These are phyloP conservation scores for Solanum chmielewskii DNA, from an alignment of 257 asterid genomes.

Conservation along the genomic window DNA sequence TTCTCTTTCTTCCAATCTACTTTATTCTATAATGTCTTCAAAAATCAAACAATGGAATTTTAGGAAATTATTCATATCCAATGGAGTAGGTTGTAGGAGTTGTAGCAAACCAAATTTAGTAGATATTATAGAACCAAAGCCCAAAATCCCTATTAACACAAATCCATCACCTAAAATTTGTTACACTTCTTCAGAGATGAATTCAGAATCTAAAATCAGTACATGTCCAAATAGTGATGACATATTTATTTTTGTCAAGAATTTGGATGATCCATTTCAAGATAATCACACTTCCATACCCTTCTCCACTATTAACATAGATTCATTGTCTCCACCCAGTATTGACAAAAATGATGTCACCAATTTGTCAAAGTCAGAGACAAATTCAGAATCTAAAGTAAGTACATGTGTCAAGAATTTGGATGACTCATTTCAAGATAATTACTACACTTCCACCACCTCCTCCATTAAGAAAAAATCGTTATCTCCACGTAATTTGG, in stretches of 20 bases:
- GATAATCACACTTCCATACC: constrained; percentile 12
- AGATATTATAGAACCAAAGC: not conserved
- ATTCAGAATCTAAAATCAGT: not conserved
- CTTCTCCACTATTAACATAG: constrained; percentile 19
- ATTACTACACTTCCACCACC: constrained; percentile 12
- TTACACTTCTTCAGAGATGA: not conserved
- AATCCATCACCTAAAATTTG: not conserved
- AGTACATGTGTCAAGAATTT: not conserved
- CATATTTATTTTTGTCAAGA: not conserved
- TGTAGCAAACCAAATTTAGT: not conserved
- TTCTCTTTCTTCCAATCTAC: not conserved
- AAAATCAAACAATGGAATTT: not conserved
- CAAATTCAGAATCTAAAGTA: not conserved
- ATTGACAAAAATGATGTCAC: not conserved
- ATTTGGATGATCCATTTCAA: not conserved
- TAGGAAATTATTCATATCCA: not conserved
- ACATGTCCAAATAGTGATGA: not conserved
- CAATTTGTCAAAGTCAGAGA: not conserved
- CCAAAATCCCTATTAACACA: not conserved
- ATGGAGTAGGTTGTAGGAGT: not conserved
- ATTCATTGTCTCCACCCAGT: constrained; percentile 9
- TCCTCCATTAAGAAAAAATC: constrained; percentile 19
- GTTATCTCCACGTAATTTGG: not conserved
- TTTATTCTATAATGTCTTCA: not conserved
- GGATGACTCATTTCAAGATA: not conserved